phyloP scores from a whole-genome alignment of 2,329 filamentous ascomycete species.

The Decorospora gaudefroyi region DNA sequence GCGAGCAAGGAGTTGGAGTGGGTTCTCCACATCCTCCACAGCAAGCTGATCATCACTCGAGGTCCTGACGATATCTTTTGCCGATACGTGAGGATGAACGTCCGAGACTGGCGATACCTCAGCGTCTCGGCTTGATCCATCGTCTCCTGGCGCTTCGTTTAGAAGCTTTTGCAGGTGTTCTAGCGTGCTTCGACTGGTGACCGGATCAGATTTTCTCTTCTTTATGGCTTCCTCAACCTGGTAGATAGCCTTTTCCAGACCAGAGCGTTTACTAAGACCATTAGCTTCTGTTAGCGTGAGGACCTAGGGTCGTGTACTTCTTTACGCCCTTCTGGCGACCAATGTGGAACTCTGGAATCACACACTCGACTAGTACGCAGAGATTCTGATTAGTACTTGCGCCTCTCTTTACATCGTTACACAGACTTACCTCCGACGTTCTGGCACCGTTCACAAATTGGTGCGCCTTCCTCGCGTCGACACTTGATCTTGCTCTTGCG shows the following conservation, averaged over 20 bases:
- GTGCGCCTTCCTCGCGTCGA: conserved; percentile 54
- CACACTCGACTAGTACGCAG: conserved; percentile 67
- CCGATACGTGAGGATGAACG: conserved; percentile 7
- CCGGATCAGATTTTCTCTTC: conserved; percentile 37
- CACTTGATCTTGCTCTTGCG: conserved; percentile 71
- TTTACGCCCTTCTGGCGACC: conserved; percentile 77
- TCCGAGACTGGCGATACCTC: conserved; percentile 6
- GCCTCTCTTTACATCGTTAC: too few relatives aligned
- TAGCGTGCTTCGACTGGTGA: conserved; percentile 29
- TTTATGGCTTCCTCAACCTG: conserved; percentile 70
- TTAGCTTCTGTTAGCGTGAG: conserved; percentile 8
- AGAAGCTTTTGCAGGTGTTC: conserved; percentile 57
- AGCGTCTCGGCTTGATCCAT: conserved; percentile 6
- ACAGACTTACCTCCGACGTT: too few relatives aligned
- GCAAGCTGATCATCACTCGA: conserved; percentile 55
- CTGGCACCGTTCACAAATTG: conserved; percentile 65
- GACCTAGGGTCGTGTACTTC: conserved; percentile 61
- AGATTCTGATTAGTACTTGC: too few relatives aligned
- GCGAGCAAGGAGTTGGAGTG: conserved; percentile 71
- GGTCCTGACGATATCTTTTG: conserved; percentile 35
- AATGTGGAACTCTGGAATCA: conserved; percentile 70
- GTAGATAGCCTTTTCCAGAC: conserved; percentile 73
- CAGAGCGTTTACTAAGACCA: conserved; percentile 67
- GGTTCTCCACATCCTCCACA: conserved; percentile 75
- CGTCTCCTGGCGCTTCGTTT: conserved; percentile 51